Percentiles rank a stretch among this genome's conserved stretches.
Evolutionary conservation across 345 rosid genomes (phyloP).

Genomic region (Acer negundo): DNA sequence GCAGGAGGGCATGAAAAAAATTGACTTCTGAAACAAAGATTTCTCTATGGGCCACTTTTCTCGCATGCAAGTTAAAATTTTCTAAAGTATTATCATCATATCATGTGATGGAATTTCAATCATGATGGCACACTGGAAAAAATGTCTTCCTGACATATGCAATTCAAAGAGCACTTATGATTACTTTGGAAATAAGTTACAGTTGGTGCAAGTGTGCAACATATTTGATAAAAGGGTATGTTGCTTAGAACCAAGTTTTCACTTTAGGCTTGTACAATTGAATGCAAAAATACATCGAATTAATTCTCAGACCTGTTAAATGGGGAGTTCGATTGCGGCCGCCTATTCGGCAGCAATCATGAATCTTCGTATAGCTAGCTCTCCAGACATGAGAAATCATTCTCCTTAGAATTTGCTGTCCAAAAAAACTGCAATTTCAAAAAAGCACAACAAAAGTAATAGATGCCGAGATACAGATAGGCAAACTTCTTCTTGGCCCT

Average conservation of each 20-base stretch:
- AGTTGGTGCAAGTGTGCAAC: not conserved
- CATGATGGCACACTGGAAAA: not conserved
- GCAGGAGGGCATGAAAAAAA: not conserved
- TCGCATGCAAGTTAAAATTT: conserved; percentile 10
- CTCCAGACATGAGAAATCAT: not conserved
- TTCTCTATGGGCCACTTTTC: not conserved
- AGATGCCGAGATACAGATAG: not conserved
- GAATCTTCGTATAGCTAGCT: not conserved
- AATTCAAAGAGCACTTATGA: not conserved
- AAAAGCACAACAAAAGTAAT: not conserved
- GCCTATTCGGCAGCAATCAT: not conserved
- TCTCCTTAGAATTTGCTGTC: not conserved
- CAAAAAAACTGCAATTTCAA: not conserved
- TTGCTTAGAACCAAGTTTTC: too few species aligned
- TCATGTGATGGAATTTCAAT: not conserved
- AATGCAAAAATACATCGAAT: too few species aligned
- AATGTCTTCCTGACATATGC: not conserved
- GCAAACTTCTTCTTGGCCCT: not conserved
- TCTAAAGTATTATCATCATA: not conserved
- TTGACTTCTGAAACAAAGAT: not conserved
- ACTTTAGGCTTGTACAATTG: too few species aligned
- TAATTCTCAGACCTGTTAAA: too few species aligned
- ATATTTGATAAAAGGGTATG: too few species aligned
- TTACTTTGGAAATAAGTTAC: not conserved
- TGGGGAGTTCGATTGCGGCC: not conserved